Evolutionary conservation across 1,284 basidiomycete genomes (phyloP).

Genomic region (Golubevia sp.): DNA sequence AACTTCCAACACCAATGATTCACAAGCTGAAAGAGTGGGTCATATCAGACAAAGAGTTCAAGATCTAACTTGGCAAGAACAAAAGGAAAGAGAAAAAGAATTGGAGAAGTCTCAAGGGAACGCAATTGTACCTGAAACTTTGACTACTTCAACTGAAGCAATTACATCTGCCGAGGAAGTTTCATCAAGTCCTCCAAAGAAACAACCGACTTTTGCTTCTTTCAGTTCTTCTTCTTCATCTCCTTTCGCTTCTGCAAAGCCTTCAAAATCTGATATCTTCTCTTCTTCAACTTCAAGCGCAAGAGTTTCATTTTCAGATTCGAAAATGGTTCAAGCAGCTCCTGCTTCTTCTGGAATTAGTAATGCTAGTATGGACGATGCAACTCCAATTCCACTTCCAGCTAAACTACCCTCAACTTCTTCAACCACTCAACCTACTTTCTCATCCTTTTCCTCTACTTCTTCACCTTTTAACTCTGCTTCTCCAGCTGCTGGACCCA

Average conservation of each 20-base stretch:
- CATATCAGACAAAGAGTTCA: constrained; percentile 44
- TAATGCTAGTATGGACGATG: not conserved
- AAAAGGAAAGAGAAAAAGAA: not conserved
- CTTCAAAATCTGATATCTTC: constrained; percentile 8
- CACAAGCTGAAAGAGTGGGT: constrained; percentile 39
- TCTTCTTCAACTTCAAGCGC: constrained; percentile 1
- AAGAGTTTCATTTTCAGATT: not conserved
- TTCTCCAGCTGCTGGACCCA: constrained; percentile 12
- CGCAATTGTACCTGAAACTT: not conserved
- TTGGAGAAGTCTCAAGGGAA: not conserved
- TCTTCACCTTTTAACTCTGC: constrained; percentile 10
- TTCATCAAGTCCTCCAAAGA: constrained; percentile 1
- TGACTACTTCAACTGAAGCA: not conserved
- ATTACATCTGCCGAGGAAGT: not conserved
- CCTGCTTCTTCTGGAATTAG: constrained; percentile 6
- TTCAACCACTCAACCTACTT: constrained; percentile 12
- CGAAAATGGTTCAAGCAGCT: constrained; percentile 1
- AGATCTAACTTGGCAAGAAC: constrained; percentile 35
- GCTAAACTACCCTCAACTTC: not conserved
- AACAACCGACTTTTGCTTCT: constrained; percentile 30
- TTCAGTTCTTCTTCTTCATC: constrained; percentile 20
- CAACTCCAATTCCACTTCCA: constrained; percentile 2
- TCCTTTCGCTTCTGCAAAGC: constrained; percentile 21
- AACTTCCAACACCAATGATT: not conserved
- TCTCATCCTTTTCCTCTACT: constrained; percentile 13